Evolutionary conservation across 1,284 basidiomycete genomes (phyloP), one percentile per base, ranked within the genome.

Genomic region (Boletus sp.): DNA sequence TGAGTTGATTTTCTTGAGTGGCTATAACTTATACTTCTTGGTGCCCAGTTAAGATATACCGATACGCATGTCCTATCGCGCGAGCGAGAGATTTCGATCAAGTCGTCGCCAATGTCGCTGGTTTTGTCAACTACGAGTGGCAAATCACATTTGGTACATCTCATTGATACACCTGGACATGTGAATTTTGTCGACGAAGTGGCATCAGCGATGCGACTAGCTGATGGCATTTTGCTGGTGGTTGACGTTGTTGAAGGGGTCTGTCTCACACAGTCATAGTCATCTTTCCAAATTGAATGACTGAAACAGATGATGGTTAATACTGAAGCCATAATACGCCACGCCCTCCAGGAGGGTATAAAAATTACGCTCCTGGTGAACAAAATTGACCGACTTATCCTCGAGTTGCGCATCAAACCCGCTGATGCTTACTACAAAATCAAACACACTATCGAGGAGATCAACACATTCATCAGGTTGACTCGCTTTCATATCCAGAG

Each of bases 161-260:
- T 98, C 34, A 85, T 99, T 62, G 96, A 99, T 70, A 99, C 96
- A 0, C 96, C 96, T 1, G 96, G 96, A 22, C 96, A 99, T 65
- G 89, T 94, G 53, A 99, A 99, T 71, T 99, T 99, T 67, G 80
- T 92, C 16, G 96, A 99, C 64, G 96, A 99, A 70, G 93, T 95
- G 12, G 94, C 94, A 5, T 84, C 86, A 16, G 78, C 90, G 3
- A 82, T 94, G 49, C 81, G 95, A 30, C 72, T 98, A 20, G 88
- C 82, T n/a, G 96, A 99, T 65, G 96, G 96, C 46, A 85, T 97
- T 30, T 69, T 99, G 3, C 72, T 99, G 13, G 94, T 99, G 1
- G 93, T 98, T 4, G 94, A 98, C 61, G 94, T 91, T 19, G 88
- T 96, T 12, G 94, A 97, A 74, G 94, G 94, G 57, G 93, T 92